These are phyloP conservation scores for Dipodascus albidus DNA, from an alignment of 805 yeast genomes.

Conservation along the genomic window DNA sequence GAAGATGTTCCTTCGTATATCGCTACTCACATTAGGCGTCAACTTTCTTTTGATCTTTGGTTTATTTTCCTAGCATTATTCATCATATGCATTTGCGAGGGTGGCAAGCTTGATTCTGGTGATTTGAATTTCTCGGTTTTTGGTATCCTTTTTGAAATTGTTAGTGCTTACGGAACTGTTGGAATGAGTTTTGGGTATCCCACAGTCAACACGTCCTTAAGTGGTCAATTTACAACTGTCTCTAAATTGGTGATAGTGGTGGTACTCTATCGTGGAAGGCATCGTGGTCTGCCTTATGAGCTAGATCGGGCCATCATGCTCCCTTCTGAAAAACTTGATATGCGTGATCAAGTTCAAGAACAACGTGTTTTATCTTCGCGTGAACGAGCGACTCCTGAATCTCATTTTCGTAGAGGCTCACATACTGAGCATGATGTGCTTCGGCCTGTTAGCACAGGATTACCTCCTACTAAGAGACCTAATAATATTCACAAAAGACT, in stretches of 20 bases:
- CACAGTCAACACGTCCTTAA: slow-evolving; percentile 50
- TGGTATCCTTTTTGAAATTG: slow-evolving; percentile 70
- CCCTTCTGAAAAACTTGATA: slow-evolving; percentile 38
- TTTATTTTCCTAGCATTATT: slow-evolving; percentile 78
- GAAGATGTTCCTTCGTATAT: slow-evolving; percentile 42
- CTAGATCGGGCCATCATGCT: slow-evolving; percentile 89
- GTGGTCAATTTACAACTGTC: slow-evolving; percentile 56
- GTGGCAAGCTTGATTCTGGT: slow-evolving; percentile 40
- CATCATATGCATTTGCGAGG: slow-evolving; percentile 79
- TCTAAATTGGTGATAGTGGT: slow-evolving; percentile 80
- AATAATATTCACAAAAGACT: not conserved
- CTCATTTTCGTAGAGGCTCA: not conserved
- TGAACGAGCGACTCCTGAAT: not conserved
- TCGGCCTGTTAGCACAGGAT: not conserved
- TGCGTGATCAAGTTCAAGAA: not conserved
- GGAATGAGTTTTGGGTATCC: slow-evolving; percentile 87
- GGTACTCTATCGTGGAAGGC: slow-evolving; percentile 89
- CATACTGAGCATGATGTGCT: not conserved
- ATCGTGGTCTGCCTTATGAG: slow-evolving; percentile 89
- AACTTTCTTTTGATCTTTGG: slow-evolving; percentile 92
- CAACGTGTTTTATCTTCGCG: not conserved
- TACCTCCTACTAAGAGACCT: not conserved
- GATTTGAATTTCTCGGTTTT: slow-evolving; percentile 52
- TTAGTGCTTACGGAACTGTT: slow-evolving; percentile 94
- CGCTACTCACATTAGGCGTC: slow-evolving; percentile 81